phyloP scores from a whole-genome alignment of 2,329 filamentous ascomycete species.

The Sclerotinia borealis region DNA sequence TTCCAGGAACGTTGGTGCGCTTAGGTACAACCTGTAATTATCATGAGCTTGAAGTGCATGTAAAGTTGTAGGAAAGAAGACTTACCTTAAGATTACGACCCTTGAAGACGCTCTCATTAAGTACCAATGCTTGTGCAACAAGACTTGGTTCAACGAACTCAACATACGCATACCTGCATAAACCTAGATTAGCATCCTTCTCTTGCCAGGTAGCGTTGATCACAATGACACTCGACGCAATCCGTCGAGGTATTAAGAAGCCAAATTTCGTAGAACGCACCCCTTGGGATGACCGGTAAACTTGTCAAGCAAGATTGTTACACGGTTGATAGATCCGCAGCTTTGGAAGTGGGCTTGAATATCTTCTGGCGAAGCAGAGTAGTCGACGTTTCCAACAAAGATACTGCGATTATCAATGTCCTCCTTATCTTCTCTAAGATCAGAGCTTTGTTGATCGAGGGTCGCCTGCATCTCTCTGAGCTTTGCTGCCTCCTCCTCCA shows the following conservation, averaged over 20 bases:
- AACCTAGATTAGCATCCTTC: slow-evolving; percentile 39
- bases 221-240: slow-evolving; percentile 26
- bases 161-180: slow-evolving; percentile 86
- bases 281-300: slow-evolving; percentile 99
- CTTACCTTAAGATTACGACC: slow-evolving; percentile 89
- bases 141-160: slow-evolving; percentile 93
- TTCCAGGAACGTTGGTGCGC: slow-evolving; percentile 91
- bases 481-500: slow-evolving; percentile 85
- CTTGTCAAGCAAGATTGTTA: slow-evolving; percentile 96
- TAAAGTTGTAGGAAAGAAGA: neutral
- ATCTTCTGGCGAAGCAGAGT: slow-evolving; percentile 93
- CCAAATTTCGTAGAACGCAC: slow-evolving; percentile 49
- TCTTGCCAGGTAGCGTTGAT: slow-evolving; percentile 53
- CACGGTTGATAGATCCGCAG: slow-evolving; percentile 94
- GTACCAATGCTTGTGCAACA: slow-evolving; percentile 85
- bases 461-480: slow-evolving; percentile 80
- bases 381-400: slow-evolving; percentile 98
- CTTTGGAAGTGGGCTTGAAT: slow-evolving; percentile 98
- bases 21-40: slow-evolving; percentile 68
- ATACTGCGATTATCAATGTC: slow-evolving; percentile 93
- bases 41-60: neutral
- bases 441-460: slow-evolving; percentile 78
- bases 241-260: slow-evolving; percentile 10
- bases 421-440: slow-evolving; percentile 85
- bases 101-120: slow-evolving; percentile 95